Evolutionary conservation across 2,329 filamentous ascomycete species (phyloP), one percentile per base, ranked within the genome.

Genomic region (Beauveria scarabaeidicola): DNA sequence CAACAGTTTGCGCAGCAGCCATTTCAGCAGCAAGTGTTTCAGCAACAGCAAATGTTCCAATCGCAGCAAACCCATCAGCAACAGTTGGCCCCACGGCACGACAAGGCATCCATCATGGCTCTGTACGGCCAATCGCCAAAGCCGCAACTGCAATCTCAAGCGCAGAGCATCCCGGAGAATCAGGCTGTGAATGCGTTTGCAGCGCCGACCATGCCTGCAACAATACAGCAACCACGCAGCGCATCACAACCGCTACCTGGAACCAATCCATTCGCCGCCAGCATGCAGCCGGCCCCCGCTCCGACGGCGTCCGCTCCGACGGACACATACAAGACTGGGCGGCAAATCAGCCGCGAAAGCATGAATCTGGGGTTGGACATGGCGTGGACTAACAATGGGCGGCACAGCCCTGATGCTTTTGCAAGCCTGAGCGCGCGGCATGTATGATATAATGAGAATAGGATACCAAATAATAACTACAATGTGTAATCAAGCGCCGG

Each of bases 371-470:
- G 88, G 44, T 78, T 84, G 70, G 83, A 83, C 59, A 81, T 85
- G 77, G 79, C 82, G 50, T 85, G 82, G 82, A 78, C 78, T 66
- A 87, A 86, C 66, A 87, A 86, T 65, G 89, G 89, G 10, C 77
- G 89, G 46, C 88, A 91, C 68, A 91, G 88, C 66, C 89, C 89
- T 3, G 89, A 92, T 72, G 89, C 89, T 15, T 92, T 91, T 78
- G 84, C 88, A 2, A 89, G 86, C 54, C 75, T 92, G 63, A 90
- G 87, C 67, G 84, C 87, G 56, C 76, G 81, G 64, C 79, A 81
- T 67, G 73, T 70, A 68, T 79, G 66, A 74, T 68, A 59, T 70
- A 64, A 73, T 62, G 61, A 64, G 43, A 61, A 55, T 41, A 61
- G 59, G 55, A 61, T 58, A 61, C 53, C 47, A 54, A 54, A 53